A percentile compares a stretch with the other conserved stretches of the same genome.
These are phyloP conservation scores for Trypanosoma avium DNA, from an alignment of 208 protist species.

Conservation along the genomic window DNA sequence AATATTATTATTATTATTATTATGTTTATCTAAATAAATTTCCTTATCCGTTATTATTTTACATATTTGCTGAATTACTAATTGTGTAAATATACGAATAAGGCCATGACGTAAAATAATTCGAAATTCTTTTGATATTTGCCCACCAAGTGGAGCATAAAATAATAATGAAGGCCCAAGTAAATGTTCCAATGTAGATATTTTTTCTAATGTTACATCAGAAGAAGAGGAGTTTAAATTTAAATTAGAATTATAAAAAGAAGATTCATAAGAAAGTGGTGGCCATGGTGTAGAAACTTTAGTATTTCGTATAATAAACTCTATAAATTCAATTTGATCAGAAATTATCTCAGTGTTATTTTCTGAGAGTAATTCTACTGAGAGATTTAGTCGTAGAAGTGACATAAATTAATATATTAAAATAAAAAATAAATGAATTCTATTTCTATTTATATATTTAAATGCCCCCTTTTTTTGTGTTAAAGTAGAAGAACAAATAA, in stretches of 20 bases:
- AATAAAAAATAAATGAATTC: too few relatives aligned
- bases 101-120: constrained; percentile 14
- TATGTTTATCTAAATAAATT: neutral
- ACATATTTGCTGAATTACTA: constrained; percentile 1
- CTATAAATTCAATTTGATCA: constrained; percentile 17
- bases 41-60: neutral
- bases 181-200: neutral
- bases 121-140: constrained; percentile 20
- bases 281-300: constrained; percentile 10
- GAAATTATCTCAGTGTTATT: neutral
- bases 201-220: neutral
- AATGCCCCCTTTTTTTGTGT: too few relatives aligned
- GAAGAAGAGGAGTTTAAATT: too few relatives aligned
- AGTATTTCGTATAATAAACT: constrained; percentile 24
- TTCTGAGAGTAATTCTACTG: neutral
- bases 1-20: neutral
- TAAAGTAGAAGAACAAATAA: too few relatives aligned
- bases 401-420: too few relatives aligned
- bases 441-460: too few relatives aligned
- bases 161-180: constrained; percentile 16
- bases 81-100: constrained; percentile 6
- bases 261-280: too few relatives aligned
- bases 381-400: constrained; percentile 15
- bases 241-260: too few relatives aligned
- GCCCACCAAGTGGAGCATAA: constrained; percentile 25